These are phyloP conservation scores for Metschnikowia noctiluminum DNA, from an alignment of 805 yeast genomes.

Conservation along the genomic window DNA sequence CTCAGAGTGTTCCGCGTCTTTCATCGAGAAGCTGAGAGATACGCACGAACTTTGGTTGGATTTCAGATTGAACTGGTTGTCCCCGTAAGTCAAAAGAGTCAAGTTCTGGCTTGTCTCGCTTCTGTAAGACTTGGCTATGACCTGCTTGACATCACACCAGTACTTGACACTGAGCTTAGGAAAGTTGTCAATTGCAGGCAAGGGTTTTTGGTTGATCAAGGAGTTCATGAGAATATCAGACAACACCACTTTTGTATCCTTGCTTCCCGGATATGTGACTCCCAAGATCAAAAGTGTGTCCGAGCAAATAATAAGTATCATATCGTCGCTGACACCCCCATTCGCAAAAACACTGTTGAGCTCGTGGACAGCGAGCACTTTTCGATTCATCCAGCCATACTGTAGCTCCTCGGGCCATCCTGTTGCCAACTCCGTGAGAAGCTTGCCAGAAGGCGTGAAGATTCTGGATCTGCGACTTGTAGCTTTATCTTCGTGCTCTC, in stretches of 20 bases:
- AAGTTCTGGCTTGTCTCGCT: slow-evolving; percentile 23
- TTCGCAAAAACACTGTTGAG: slow-evolving; percentile 20
- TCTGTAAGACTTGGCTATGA: slow-evolving; percentile 47
- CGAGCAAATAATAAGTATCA: slow-evolving; percentile 72
- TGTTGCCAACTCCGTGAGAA: slow-evolving; percentile 76
- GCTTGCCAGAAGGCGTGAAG: slow-evolving; percentile 88
- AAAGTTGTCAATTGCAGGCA: slow-evolving; percentile 44
- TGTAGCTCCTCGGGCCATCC: slow-evolving; percentile 87
- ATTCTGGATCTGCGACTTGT: slow-evolving; percentile 39
- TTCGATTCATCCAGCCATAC: slow-evolving; percentile 82
- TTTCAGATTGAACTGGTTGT: slow-evolving; percentile 24
- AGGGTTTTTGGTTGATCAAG: slow-evolving; percentile 77
- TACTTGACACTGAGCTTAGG: slow-evolving; percentile 67
- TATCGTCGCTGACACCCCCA: slow-evolving; percentile 21
- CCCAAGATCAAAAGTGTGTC: slow-evolving; percentile 70
- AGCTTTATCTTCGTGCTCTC: slow-evolving; percentile 27
- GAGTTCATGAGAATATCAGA: slow-evolving; percentile 88
- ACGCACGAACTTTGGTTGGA: slow-evolving; percentile 18
- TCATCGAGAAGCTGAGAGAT: slow-evolving; percentile 28
- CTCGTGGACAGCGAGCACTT: slow-evolving; percentile 75
- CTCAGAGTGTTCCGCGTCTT: slow-evolving; percentile 7
- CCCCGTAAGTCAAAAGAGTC: slow-evolving; percentile 26
- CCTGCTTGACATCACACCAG: slow-evolving; percentile 62
- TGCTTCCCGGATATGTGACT: slow-evolving; percentile 44
- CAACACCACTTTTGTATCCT: slow-evolving; percentile 49